These are phyloP conservation scores for Dunaliella sp. DNA, from an alignment of 139 green algal species.

Conservation along the genomic window DNA sequence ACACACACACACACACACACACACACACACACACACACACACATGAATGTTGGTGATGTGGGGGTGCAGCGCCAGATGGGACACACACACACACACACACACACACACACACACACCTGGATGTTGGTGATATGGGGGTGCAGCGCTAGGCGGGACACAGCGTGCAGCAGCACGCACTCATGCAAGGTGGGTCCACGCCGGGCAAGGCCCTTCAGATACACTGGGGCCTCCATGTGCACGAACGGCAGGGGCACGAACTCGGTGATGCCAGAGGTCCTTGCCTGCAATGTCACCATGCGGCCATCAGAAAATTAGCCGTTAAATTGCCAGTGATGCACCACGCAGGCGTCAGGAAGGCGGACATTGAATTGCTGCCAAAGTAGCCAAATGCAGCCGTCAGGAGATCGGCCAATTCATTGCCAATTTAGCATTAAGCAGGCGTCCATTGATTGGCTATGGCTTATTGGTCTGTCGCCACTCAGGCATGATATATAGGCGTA, in stretches of 20 bases:
- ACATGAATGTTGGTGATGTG: conserved; percentile 69
- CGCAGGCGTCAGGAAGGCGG: too few relatives aligned
- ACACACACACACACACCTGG: too few relatives aligned
- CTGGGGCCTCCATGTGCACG: conserved; percentile 88
- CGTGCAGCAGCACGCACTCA: conserved; percentile 83
- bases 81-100: conserved; percentile 80
- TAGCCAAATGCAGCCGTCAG: too few relatives aligned
- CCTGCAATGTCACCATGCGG: not conserved
- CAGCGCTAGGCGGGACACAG: conserved; percentile 76
- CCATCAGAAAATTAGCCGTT: too few relatives aligned
- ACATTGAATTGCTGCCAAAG: too few relatives aligned
- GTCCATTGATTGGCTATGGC: too few relatives aligned
- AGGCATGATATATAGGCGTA: too few relatives aligned
- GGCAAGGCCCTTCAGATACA: conserved; percentile 64
- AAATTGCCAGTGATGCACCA: too few relatives aligned
- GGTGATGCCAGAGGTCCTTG: conserved; percentile 61
- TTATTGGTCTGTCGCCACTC: too few relatives aligned
- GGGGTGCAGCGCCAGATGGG: conserved; percentile 63
- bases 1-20: not conserved
- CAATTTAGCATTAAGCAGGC: too few relatives aligned
- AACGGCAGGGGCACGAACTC: conserved; percentile 95
- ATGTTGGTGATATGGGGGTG: conserved; percentile 68
- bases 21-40: not conserved
- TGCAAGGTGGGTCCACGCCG: conserved; percentile 75
- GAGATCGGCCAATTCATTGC: too few relatives aligned